Base-by-base conservation (phyloP, 2,329 filamentous ascomycete genomes). In the Pseudogymnoascus sp. region DNA sequence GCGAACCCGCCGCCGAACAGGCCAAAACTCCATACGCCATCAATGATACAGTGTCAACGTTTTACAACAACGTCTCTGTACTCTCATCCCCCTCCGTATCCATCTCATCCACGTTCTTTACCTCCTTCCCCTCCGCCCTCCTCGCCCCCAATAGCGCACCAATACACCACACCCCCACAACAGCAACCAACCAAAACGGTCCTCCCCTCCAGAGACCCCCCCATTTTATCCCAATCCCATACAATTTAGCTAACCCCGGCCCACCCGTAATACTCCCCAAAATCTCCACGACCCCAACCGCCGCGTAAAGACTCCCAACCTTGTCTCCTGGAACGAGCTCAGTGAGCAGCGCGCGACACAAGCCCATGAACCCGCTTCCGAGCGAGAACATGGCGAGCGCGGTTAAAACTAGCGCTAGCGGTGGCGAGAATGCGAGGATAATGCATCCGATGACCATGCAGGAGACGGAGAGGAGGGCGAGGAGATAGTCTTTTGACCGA, bases 281-380 rank as follows among this genome's bases (percentile, higher is more conserved):
- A 7, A 64, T 68, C 30, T 71, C 69, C 1, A 70, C 64, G 3
- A 70, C 61, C 4, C 64, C 62, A 30, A 70, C 65, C 4, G 64
- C 58, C 2, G 70, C 67, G 35, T 68, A 70, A 2, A 71, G 50
- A 9, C 65, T 63, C 6, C 60, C 69, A 4, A 69, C 58, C 38
- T 71, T 68, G 43, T 70, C 14, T 25, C 64, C 32, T 12, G 70
- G 66, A 1, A 71, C 66, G 3, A 70, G 22, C 1, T 61, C 62
- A 2, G 69, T 69, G n/a, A 69, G 63, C 2, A 71, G 43, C 7
- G 65, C 64, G 2, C 69, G 43, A 4, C 41, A 59, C 3, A 70
- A 25, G 0, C 66, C 57, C 1, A 43, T 32, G n/a, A 66, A 67
- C 2, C 69, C 70, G 1, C 58, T 66, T 6, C 70, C 70, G 4